Conservation (phyloP, 2,329 filamentous ascomycete species). For the Colletotrichum endophyticum region DNA sequence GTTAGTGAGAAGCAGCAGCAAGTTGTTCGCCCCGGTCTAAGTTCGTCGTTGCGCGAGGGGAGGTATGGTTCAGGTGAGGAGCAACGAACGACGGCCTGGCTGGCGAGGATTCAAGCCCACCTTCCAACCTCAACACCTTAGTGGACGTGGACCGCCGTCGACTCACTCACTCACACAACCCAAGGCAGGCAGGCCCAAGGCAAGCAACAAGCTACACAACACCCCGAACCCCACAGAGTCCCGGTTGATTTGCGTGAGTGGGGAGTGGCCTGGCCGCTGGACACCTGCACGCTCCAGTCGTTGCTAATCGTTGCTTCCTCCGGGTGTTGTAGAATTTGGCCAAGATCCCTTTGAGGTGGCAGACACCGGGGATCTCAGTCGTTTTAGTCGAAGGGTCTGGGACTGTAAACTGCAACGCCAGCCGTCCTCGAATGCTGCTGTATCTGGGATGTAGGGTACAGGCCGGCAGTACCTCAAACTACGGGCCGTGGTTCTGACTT, state of each 20-base stretch:
- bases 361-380: not conserved
- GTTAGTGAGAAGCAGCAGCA: not conserved
- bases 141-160: not conserved
- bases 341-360: not conserved
- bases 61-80: conserved; percentile 8
- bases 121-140: not conserved
- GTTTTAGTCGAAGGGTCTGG: not conserved
- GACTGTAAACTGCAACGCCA: not conserved
- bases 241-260: not conserved
- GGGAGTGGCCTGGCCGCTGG: not conserved
- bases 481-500: not conserved
- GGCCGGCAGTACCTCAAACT: not conserved
- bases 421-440: not conserved
- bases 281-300: not conserved
- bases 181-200: not conserved
- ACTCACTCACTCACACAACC: not conserved
- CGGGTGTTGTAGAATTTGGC: not conserved
- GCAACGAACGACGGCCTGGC: not conserved
- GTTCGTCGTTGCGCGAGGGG: not conserved
- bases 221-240: not conserved
- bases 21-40: not conserved
- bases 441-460: not conserved
- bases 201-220: not conserved
- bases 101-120: not conserved
- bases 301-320: not conserved